Evolutionary conservation across 345 rosid species (phyloP).

Genomic region (Geranium brycei): DNA sequence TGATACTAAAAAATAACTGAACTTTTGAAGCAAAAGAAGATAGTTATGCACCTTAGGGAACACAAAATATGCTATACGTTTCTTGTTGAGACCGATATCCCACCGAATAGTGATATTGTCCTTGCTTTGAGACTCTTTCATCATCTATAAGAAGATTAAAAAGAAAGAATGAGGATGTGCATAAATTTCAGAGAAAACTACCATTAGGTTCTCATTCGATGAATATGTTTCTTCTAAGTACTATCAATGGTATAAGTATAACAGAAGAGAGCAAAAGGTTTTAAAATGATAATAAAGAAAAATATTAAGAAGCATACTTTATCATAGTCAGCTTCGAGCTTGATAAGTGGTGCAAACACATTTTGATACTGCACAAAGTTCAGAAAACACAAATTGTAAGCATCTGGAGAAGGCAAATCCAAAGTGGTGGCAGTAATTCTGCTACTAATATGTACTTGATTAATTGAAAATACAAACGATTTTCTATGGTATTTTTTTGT

Average conservation of each 20-base stretch:
- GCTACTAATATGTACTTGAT: neutral
- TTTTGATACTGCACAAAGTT: constrained; percentile 81
- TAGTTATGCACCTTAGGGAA: constrained; percentile 69
- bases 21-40: constrained; percentile 1
- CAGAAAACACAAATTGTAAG: constrained; percentile 11
- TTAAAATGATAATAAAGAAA: neutral
- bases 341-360: constrained; percentile 96
- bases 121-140: constrained; percentile 99
- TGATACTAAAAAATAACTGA: constrained; percentile 1
- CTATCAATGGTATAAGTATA: neutral
- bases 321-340: constrained; percentile 99
- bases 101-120: constrained; percentile 90
- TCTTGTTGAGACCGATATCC: constrained; percentile 98
- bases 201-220: neutral
- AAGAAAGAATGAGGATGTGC: constrained; percentile 8
- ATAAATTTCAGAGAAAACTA: neutral
- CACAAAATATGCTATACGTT: constrained; percentile 84
- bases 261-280: neutral
- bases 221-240: neutral
- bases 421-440: neutral
- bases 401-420: neutral
- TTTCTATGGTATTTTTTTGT: no score
- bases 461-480: neutral
- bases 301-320: constrained; percentile 36
- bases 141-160: constrained; percentile 48